Conservation (phyloP, 768 basidiomycete species). For the Bullera alba region DNA sequence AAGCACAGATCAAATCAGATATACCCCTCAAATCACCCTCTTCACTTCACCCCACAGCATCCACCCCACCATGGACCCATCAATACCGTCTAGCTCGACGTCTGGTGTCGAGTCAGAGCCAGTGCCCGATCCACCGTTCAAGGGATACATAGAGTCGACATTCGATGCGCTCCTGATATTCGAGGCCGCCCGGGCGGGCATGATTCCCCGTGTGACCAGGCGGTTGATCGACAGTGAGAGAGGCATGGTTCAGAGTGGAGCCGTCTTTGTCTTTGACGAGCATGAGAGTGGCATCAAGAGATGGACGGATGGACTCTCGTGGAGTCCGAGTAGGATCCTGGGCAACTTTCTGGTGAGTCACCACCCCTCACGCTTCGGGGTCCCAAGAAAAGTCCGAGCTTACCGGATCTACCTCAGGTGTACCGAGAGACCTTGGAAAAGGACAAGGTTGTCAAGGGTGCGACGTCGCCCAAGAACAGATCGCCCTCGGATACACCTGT, state of each 20-base stretch:
- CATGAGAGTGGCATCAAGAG: conserved; percentile 95
- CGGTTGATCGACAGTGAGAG: conserved; percentile 87
- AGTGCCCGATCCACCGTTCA: conserved; percentile 80
- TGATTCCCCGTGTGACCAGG: conserved; percentile 85
- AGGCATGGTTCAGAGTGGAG: conserved; percentile 84
- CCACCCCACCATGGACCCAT: too few species aligned
- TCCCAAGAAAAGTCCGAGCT: not conserved
- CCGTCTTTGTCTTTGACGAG: conserved; percentile 96
- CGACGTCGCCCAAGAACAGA: too few species aligned
- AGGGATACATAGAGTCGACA: conserved; percentile 90
- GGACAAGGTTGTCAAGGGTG: too few species aligned
- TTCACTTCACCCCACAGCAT: too few species aligned
- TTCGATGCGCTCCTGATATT: conserved; percentile 93
- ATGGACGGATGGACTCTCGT: conserved; percentile 93
- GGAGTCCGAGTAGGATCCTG: conserved; percentile 86
- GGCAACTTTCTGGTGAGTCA: conserved; percentile 78
- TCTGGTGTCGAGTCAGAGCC: too few species aligned
- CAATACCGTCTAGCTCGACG: too few species aligned
- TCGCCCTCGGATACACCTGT: too few species aligned
- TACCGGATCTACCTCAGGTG: conserved; percentile 50
- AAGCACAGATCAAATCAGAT: too few species aligned
- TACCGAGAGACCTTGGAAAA: conserved; percentile 92
- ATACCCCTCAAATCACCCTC: too few species aligned
- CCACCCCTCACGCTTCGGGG: too few species aligned
- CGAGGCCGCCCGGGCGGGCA: conserved; percentile 80